Evolutionary conservation across 148 eudicot species (phyloP), one percentile per base, ranked within the genome.

Genomic region (Cornus controversa): DNA sequence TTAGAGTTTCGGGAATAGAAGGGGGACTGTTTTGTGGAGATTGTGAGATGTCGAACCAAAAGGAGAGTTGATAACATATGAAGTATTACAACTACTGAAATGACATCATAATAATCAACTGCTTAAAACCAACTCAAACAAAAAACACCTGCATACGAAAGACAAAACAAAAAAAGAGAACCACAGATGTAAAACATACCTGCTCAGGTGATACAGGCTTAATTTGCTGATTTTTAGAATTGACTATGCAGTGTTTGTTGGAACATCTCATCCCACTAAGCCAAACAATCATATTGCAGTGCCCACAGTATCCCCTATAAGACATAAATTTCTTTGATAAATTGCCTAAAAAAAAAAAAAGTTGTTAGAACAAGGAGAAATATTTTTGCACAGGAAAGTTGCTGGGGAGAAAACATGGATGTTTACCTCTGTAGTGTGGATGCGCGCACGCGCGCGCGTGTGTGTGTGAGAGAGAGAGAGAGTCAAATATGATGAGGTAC

Each of bases 231-330:
- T 73, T 31, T 40, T 70, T 70, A 14, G 77, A 76, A 69, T 67
- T 60, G 65, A 71, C 70, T 47, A 65, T 74, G 73, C 62, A 73
- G 66, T 66, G 79, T 67, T 72, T 24, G 47, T 81, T 83, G n/a
- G 84, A 79, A 80, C 93, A 90, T 47, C 75, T 83, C 72, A 84
- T 62, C 79, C 84, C 81, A n/a, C 71, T 80, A 27, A 88, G 86
- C 99, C 99, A 96, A 54, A 89, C 93, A 24, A 93, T 74, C 27
- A 84, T 67, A 31, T 67, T 50, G 80, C 99, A 96, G 47, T 67
- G 81, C 70, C 58, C 68, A 74, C 99, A 96, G 80, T 82, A 96
- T 70, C 91, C 98, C 81, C 98, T 84, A 75, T 84, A 70, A 74
- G 77, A 88, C 79, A 78, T 82, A 81, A 80, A 76, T 82, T 77